Percentiles rank a stretch among this genome's conserved stretches.
Conservation (phyloP, 1,139 yeast species). For the Candida dubliniensis region DNA sequence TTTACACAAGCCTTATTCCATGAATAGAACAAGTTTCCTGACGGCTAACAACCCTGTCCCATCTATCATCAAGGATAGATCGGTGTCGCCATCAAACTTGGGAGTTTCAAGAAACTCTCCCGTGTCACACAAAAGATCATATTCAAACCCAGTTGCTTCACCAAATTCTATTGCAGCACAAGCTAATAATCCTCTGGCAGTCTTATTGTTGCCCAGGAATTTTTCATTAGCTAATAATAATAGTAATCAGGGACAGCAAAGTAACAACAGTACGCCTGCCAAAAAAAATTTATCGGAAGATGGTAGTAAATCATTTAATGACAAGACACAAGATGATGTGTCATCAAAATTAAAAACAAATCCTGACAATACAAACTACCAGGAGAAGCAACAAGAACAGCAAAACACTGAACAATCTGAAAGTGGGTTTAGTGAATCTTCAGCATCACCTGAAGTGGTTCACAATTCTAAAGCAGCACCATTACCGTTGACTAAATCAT, state of each 20-base stretch:
- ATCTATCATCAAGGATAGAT: constrained; percentile 26
- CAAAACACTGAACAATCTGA: neutral
- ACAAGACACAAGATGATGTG: constrained; percentile 29
- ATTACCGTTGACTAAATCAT: neutral
- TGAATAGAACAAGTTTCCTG: constrained; percentile 12
- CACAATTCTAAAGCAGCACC: constrained; percentile 1
- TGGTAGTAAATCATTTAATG: neutral
- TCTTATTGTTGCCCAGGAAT: constrained; percentile 46
- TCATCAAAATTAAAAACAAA: neutral
- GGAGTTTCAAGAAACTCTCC: constrained; percentile 10
- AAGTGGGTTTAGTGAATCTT: constrained; percentile 3
- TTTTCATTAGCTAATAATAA: constrained; percentile 29
- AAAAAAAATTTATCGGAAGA: constrained; percentile 1
- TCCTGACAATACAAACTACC: neutral
- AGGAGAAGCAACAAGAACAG: neutral
- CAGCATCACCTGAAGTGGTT: constrained; percentile 16
- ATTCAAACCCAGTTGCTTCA: constrained; percentile 36
- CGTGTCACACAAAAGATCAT: constrained; percentile 32
- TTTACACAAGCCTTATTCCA: constrained; percentile 7
- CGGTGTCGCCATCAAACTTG: constrained; percentile 29
- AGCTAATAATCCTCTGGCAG: constrained; percentile 27
- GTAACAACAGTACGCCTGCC: constrained; percentile 4
- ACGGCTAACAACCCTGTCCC: constrained; percentile 5
- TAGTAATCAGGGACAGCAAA: constrained; percentile 9
- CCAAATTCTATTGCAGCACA: constrained; percentile 18